Evolutionary conservation across 768 basidiomycete species (phyloP), one percentile per base, ranked within the genome.

Genomic region (Dacryopinax primogenitus): DNA sequence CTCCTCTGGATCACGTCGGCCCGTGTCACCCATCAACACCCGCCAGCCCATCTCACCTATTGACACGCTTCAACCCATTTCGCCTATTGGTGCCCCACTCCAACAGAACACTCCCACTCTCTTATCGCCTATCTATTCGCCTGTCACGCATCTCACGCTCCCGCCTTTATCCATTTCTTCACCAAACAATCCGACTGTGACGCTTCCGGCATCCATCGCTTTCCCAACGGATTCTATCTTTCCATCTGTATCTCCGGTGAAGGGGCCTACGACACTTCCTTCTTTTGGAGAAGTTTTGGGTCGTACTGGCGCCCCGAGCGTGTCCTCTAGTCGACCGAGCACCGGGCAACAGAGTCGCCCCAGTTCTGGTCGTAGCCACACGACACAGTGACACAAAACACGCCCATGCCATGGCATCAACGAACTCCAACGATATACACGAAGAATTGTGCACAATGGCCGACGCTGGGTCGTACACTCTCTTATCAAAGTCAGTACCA

Each of bases 341-440:
- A 58, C 51, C 9, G 11, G 13, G 51, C 51, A 58, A 58, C n/a
- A n/a, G n/a, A 58, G 51, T 58, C 51, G 51, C 11, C 51, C 51
- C 26, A 21, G 51, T 30, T 15, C 13, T 26, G 51, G 51, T 15
- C 51, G 32, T 21, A 58, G 51, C 21, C 51, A 58, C 15, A 3
- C 23, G 3, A 13, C 51, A 4, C 51, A 32, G 26, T 58, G 21
- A 58, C 26, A 26, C 9, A 11, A 58, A 4, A 26, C 51, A 58
- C 26, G 4, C 21, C 32, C 51, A 58, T 30, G 13, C 51, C 26
- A 58, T 4, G 26, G 16, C 26, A 26, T 21, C 51, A 11, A 58
- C 51, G 51, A 58, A 58, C 21, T 30, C 12, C 15, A 13, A 58
- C 32, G 51, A 58, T 18, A 58, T 28, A 58, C 51, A 58, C 51